Evolutionary conservation across 2,329 filamentous ascomycete species (phyloP).

Genomic region (Ophiostoma australiae): DNA sequence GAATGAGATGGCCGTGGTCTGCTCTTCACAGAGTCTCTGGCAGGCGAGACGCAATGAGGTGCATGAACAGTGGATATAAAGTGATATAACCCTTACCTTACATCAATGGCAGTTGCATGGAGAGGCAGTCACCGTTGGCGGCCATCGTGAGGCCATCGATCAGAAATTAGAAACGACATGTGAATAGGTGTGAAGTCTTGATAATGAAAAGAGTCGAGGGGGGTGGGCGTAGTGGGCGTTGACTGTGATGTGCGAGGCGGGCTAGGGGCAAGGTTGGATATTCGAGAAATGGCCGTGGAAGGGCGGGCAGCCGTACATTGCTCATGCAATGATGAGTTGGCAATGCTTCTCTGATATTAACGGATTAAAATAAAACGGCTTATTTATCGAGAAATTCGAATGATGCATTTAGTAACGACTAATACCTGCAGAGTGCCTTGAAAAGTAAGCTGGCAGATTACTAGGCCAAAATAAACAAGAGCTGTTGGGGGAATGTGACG

Average conservation of each 20-base stretch:
- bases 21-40: neutral
- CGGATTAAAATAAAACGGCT: neutral
- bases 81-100: constrained; percentile 34
- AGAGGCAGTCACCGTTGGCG: constrained; percentile 27
- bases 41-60: constrained; percentile 35
- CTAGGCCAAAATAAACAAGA: neutral
- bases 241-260: neutral
- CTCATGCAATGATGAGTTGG: constrained; percentile 75
- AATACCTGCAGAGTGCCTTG: neutral
- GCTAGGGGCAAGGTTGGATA: constrained; percentile 5
- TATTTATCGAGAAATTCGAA: neutral
- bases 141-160: constrained; percentile 25
- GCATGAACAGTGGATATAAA: constrained; percentile 40
- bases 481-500: neutral
- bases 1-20: neutral
- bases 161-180: constrained; percentile 19
- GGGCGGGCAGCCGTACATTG: constrained; percentile 26
- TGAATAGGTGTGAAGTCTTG: constrained; percentile 32
- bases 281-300: constrained; percentile 30
- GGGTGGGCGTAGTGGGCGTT: constrained; percentile 1
- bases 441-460: neutral
- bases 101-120: neutral
- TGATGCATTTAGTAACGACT: neutral
- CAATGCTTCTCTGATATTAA: constrained; percentile 55
- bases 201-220: neutral